phyloP scores from a whole-genome alignment of 345 rosid species.

The Syzygium grande region DNA sequence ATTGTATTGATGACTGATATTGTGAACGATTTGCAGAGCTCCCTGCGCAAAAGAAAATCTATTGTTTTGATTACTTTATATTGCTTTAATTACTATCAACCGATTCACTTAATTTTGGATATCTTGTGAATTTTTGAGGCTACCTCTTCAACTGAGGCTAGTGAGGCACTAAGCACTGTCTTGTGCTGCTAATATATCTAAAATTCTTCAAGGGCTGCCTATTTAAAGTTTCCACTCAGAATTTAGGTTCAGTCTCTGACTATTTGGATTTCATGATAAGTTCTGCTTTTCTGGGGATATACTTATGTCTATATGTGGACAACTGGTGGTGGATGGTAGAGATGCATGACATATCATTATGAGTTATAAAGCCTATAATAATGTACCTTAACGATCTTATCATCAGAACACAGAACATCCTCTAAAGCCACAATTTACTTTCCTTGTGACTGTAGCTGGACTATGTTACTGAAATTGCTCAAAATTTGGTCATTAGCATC shows the following conservation, averaged over 20 bases:
- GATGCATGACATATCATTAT: neutral
- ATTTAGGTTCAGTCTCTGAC: neutral
- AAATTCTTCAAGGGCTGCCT: neutral
- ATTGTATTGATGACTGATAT: neutral
- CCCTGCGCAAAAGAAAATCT: neutral
- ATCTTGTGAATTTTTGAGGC: neutral
- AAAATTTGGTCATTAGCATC: neutral
- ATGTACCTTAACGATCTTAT: neutral
- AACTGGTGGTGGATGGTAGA: neutral
- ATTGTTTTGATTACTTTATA: neutral
- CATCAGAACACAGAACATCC: neutral
- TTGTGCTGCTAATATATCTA: neutral
- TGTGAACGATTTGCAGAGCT: neutral
- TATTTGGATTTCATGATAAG: neutral
- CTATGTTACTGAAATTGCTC: neutral
- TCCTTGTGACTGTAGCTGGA: neutral
- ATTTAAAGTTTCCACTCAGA: neutral
- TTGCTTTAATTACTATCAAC: neutral
- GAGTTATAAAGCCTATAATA: neutral
- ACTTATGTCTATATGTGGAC: neutral
- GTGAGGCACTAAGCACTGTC: neutral
- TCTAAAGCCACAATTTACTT: neutral
- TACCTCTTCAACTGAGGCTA: neutral
- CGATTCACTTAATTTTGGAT: neutral
- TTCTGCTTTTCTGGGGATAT: neutral